A percentile compares a stretch with the other conserved stretches of the same genome.
Evolutionary conservation across 495 filamentous ascomycete genomes (phyloP).

Genomic region (Trypethelium eluteriae): DNA sequence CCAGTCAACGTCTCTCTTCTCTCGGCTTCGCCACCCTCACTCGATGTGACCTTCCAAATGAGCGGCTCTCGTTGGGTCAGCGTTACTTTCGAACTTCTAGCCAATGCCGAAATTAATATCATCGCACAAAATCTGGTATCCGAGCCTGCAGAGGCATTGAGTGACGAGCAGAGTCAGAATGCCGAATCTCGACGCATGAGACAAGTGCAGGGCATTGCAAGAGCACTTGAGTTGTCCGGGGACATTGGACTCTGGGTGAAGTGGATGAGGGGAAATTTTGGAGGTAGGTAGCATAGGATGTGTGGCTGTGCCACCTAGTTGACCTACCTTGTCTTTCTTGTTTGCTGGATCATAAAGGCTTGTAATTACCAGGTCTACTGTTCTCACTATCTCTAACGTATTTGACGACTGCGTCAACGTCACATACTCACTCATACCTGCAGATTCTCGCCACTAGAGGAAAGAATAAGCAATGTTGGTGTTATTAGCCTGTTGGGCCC

Average conservation of each 20-base stretch:
- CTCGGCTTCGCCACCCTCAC: constrained; percentile 16
- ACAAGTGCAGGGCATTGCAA: constrained; percentile 23
- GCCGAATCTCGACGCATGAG: constrained; percentile 9
- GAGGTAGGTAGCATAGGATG: neutral
- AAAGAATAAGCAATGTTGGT: too few species aligned
- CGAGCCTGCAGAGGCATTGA: neutral
- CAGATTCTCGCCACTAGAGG: too few species aligned
- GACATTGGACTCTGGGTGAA: constrained; percentile 34
- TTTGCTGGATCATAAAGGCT: neutral
- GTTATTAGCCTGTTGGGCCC: too few species aligned
- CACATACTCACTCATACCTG: too few species aligned
- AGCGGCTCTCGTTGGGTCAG: constrained; percentile 3
- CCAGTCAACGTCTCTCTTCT: constrained; percentile 20
- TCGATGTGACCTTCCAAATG: constrained; percentile 20
- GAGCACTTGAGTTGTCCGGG: constrained; percentile 29
- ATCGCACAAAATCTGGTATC: constrained; percentile 22
- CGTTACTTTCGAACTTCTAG: constrained; percentile 24
- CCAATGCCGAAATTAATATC: constrained; percentile 29
- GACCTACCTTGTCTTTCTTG: neutral
- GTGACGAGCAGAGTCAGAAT: constrained; percentile 4
- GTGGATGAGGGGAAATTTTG: constrained; percentile 28
- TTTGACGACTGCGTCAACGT: too few species aligned
- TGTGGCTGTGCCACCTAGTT: neutral
- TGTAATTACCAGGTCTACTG: too few species aligned
- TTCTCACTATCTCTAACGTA: too few species aligned